Conservation (phyloP, 1,284 basidiomycete genomes). For the Heterobasidion irregulare region DNA sequence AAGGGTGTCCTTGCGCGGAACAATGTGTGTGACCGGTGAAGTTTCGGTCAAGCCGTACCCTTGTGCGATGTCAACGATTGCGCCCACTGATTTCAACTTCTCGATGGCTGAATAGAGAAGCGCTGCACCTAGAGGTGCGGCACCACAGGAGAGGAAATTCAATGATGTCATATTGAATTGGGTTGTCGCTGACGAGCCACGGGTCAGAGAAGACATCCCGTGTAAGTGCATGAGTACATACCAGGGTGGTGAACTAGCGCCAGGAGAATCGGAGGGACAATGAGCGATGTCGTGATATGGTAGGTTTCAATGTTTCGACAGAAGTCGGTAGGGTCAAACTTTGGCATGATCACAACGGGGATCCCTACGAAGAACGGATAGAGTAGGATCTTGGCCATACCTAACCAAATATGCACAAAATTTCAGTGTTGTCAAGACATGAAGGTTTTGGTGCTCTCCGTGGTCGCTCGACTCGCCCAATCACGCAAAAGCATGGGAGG, state of each 20-base stretch:
- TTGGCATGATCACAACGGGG: slow-evolving; percentile 59
- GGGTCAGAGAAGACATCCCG: neutral
- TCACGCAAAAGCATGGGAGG: too few species aligned
- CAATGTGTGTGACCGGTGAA: slow-evolving; percentile 50
- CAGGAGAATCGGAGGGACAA: slow-evolving; percentile 85
- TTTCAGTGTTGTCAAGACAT: neutral
- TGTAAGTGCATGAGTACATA: slow-evolving; percentile 24
- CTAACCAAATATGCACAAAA: slow-evolving; percentile 11
- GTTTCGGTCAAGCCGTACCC: slow-evolving; percentile 79
- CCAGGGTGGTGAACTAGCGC: slow-evolving; percentile 53
- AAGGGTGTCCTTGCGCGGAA: slow-evolving; percentile 28
- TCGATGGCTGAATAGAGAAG: slow-evolving; percentile 41
- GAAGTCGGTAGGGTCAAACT: slow-evolving; percentile 70
- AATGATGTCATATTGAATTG: slow-evolving; percentile 66
- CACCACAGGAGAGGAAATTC: slow-evolving; percentile 61
- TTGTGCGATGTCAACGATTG: slow-evolving; percentile 30
- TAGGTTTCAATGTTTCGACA: slow-evolving; percentile 61
- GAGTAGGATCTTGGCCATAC: slow-evolving; percentile 48
- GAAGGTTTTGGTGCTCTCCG: neutral
- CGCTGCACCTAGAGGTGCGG: slow-evolving; percentile 70
- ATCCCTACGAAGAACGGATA: slow-evolving; percentile 51
- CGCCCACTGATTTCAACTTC: slow-evolving; percentile 31
- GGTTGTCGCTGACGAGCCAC: slow-evolving; percentile 2
- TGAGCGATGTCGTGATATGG: slow-evolving; percentile 49
- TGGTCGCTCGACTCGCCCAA: too few species aligned